Evolutionary conservation across 768 basidiomycete species (phyloP).

Genomic region (Tricholoma flavovirens): DNA sequence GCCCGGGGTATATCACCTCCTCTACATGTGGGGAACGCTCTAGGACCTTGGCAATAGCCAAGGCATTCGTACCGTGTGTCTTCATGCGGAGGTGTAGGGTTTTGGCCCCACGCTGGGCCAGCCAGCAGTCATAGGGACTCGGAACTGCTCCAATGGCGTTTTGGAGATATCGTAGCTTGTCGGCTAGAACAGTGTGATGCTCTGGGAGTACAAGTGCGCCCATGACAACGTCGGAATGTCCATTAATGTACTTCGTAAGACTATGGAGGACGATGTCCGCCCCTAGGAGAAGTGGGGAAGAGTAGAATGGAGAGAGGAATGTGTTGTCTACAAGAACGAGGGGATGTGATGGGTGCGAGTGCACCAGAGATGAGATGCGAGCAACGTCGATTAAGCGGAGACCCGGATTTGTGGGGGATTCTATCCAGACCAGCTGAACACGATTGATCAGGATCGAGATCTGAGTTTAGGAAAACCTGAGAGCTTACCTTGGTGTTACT

Average conservation of each 20-base stretch:
- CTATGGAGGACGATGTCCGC: conserved; percentile 85
- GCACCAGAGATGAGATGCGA: conserved; percentile 61
- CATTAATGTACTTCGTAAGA: conserved; percentile 89
- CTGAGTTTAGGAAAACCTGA: neutral
- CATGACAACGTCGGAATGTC: conserved; percentile 92
- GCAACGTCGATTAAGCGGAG: conserved; percentile 80
- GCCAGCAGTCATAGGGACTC: conserved; percentile 83
- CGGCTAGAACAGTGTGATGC: conserved; percentile 39
- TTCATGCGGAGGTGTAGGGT: conserved; percentile 87
- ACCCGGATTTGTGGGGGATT: conserved; percentile 93
- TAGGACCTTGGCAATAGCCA: conserved; percentile 65
- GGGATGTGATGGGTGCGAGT: conserved; percentile 56
- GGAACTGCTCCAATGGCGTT: conserved; percentile 85
- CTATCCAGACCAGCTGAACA: conserved; percentile 86
- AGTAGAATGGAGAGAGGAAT: conserved; percentile 89
- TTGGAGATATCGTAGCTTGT: conserved; percentile 79
- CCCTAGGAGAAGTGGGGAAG: conserved; percentile 76
- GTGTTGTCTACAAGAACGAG: conserved; percentile 92
- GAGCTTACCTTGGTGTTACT: conserved; percentile 73
- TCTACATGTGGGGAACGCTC: conserved; percentile 53
- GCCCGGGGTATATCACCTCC: conserved; percentile 82
- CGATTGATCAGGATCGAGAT: neutral
- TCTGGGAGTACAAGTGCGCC: conserved; percentile 73
- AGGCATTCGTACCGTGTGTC: conserved; percentile 78
- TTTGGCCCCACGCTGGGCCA: conserved; percentile 86